A percentile compares a stretch with the other conserved stretches of the same genome.
Evolutionary conservation across 1,284 basidiomycete genomes (phyloP).

Genomic region (Termitomyces sp.): DNA sequence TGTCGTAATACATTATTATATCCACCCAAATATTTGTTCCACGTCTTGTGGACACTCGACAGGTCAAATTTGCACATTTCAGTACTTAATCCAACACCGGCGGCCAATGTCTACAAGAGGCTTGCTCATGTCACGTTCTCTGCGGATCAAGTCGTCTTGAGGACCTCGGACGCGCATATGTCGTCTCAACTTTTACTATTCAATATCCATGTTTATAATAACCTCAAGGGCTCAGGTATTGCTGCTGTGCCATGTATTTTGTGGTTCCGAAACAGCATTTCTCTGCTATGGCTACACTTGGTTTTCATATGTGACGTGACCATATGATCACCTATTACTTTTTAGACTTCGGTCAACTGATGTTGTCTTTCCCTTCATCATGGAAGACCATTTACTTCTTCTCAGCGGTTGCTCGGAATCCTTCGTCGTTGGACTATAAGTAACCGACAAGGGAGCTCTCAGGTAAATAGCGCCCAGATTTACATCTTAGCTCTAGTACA

Average conservation of each 20-base stretch:
- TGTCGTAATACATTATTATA: background rate
- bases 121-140: background rate
- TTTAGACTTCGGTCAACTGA: background rate
- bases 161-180: background rate
- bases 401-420: background rate
- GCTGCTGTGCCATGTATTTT: background rate
- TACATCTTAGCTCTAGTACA: no score
- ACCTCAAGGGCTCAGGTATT: background rate
- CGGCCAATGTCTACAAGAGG: no score
- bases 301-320: background rate
- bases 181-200: background rate
- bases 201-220: no score
- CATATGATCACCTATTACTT: background rate
- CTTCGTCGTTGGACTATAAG: background rate
- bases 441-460: no score
- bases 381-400: background rate
- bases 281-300: background rate
- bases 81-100: background rate
- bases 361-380: background rate
- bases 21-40: background rate
- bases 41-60: background rate
- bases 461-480: background rate
- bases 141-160: background rate
- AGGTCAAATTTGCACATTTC: background rate
- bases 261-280: background rate